A percentile compares a stretch with the other conserved stretches of the same genome.
phyloP scores from a whole-genome alignment of 2,329 filamentous ascomycete genomes.

The Didymella keratinophila region DNA sequence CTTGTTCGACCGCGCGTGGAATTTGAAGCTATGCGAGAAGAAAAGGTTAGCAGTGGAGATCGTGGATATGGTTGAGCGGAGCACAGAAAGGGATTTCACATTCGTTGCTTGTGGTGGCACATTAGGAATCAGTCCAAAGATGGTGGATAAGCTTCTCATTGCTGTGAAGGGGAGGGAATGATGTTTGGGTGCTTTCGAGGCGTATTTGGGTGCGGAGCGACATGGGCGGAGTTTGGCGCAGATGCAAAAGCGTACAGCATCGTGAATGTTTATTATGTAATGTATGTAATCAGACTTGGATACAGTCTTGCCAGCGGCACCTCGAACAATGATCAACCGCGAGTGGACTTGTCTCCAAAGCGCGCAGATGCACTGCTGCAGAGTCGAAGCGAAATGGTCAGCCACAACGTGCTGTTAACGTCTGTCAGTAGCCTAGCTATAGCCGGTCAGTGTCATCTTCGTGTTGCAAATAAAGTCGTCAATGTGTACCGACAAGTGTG shows the following conservation, averaged over 20 bases:
- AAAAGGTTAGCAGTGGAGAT: conserved; percentile 3
- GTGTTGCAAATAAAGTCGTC: background rate
- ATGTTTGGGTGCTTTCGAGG: background rate
- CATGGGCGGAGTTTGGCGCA: background rate
- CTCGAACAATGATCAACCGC: background rate
- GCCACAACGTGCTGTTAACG: background rate
- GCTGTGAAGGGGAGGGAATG: conserved; percentile 5
- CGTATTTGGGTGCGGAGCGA: background rate
- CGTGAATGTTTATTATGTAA: background rate
- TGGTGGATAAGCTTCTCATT: conserved; percentile 14
- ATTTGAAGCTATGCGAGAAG: conserved; percentile 11
- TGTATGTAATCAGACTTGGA: background rate
- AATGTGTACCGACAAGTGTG: background rate
- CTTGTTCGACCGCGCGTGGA: conserved; percentile 17
- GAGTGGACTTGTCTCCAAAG: background rate
- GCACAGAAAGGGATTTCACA: conserved; percentile 17
- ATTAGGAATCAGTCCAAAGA: conserved; percentile 8
- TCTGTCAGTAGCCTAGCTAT: background rate
- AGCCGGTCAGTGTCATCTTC: background rate
- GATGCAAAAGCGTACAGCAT: background rate
- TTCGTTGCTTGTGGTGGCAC: conserved; percentile 18
- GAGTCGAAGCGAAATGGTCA: background rate
- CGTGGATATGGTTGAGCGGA: conserved; percentile 12
- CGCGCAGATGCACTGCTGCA: background rate
- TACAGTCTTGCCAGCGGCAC: background rate